Conservation (phyloP, 257 asterid genomes). For the Mitragyna speciosa region DNA sequence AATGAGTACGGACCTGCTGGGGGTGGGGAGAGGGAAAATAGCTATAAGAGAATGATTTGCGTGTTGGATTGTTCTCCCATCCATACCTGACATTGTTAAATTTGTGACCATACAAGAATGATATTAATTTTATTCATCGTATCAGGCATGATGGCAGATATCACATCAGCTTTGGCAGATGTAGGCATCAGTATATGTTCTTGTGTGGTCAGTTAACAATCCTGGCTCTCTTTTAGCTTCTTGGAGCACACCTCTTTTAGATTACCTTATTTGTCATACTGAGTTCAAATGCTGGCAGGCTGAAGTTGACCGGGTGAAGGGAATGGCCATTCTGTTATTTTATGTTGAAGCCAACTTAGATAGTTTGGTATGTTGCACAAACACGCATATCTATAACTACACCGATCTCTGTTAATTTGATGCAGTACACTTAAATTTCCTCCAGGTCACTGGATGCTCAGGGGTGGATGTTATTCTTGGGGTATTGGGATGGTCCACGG, state of each 20-base stretch:
- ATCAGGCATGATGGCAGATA: slow-evolving; percentile 88
- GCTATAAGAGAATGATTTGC: neutral
- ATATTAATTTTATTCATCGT: slow-evolving; percentile 13
- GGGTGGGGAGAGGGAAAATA: neutral
- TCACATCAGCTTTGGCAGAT: slow-evolving; percentile 76
- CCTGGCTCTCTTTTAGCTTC: slow-evolving; percentile 4
- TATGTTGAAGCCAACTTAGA: slow-evolving; percentile 75
- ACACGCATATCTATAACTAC: neutral
- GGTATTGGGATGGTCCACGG: slow-evolving; percentile 88
- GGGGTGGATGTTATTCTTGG: slow-evolving; percentile 76
- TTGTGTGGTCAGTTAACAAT: slow-evolving; percentile 68
- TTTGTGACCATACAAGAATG: neutral
- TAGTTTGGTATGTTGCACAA: slow-evolving; percentile 55
- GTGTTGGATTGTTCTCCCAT: neutral
- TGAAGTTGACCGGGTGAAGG: slow-evolving; percentile 66
- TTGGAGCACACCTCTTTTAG: neutral
- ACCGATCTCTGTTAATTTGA: neutral
- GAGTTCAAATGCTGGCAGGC: slow-evolving; percentile 49
- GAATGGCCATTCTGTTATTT: slow-evolving; percentile 78
- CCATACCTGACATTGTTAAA: neutral
- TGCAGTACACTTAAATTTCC: slow-evolving; percentile 2
- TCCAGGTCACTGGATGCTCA: slow-evolving; percentile 62
- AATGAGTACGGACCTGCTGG: neutral
- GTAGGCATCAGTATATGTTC: slow-evolving; percentile 70
- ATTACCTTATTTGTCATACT: neutral